phyloP scores from a whole-genome alignment of 208 protist genomes.

The Leishmania turanica region DNA sequence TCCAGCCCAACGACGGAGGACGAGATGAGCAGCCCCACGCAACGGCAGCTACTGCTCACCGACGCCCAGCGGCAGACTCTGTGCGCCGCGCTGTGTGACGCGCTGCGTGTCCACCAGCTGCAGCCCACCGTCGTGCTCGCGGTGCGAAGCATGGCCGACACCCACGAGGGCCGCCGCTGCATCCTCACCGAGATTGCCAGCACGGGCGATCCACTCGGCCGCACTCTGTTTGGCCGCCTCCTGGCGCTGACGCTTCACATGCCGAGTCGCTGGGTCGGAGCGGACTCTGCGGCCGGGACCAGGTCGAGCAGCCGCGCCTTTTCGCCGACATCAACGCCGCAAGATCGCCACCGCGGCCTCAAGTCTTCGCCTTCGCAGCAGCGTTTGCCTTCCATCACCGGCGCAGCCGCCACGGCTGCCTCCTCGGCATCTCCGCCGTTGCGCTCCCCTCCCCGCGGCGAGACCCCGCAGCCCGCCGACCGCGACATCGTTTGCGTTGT shows the following conservation, averaged over 20 bases:
- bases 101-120: constrained; percentile 38
- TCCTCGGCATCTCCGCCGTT: background rate
- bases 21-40: background rate
- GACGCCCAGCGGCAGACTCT: constrained; percentile 29
- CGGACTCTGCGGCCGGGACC: background rate
- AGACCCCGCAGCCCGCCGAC: background rate
- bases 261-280: constrained; percentile 13
- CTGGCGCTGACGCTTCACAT: constrained; percentile 56
- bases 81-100: constrained; percentile 40
- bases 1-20: background rate
- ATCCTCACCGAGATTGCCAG: constrained; percentile 61
- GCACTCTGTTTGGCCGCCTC: constrained; percentile 72
- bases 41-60: background rate
- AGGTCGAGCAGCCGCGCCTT: background rate
- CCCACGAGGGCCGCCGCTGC: constrained; percentile 48
- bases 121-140: constrained; percentile 39
- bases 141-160: constrained; percentile 32
- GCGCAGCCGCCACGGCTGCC: background rate
- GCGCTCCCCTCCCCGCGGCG: background rate
- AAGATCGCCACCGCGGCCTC: constrained; percentile 9
- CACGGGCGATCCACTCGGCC: constrained; percentile 54
- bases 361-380: background rate
- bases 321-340: constrained; percentile 7
- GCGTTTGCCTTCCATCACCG: background rate
- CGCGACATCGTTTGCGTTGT: constrained; percentile 7